Conservation (phyloP, 768 basidiomycete genomes). For the Hydnum rufescens region DNA sequence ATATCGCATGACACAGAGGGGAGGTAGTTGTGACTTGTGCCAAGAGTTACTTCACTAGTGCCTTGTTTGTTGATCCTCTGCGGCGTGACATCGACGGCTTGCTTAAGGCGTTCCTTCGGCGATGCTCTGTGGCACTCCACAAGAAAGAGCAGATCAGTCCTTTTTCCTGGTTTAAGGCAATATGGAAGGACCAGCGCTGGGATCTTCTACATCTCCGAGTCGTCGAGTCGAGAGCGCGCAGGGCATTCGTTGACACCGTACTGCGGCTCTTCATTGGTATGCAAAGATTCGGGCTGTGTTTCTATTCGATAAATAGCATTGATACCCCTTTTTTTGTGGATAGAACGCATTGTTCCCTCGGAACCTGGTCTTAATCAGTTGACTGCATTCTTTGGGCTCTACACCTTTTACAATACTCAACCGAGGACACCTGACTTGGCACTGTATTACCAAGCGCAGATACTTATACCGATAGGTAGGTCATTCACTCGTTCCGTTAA, state of each 20-base stretch:
- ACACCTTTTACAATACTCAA: conserved; percentile 52
- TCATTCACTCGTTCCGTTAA: no score
- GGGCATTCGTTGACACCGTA: conserved; percentile 38
- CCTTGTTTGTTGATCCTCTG: conserved; percentile 42
- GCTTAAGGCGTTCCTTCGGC: conserved; percentile 31
- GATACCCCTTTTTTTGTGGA: no score
- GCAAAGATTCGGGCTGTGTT: background rate
- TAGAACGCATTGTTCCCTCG: conserved; percentile 34
- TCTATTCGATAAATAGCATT: no score
- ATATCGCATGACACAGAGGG: no score
- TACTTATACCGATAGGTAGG: conserved; percentile 43
- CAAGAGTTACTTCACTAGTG: conserved; percentile 47
- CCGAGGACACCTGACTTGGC: conserved; percentile 29
- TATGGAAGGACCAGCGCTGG: conserved; percentile 57
- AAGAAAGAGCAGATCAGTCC: conserved; percentile 23
- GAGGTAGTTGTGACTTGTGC: no score
- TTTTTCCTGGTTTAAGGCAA: conserved; percentile 46
- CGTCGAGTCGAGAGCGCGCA: conserved; percentile 45
- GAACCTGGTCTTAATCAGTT: conserved; percentile 36
- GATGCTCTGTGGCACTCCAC: no score
- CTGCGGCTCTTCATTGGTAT: conserved; percentile 47
- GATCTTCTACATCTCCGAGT: conserved; percentile 55
- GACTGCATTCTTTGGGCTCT: conserved; percentile 37
- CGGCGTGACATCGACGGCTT: conserved; percentile 43
- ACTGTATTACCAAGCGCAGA: conserved; percentile 28